phyloP scores from a whole-genome alignment of 2,329 filamentous ascomycete species.

The Alternaria sp. region DNA sequence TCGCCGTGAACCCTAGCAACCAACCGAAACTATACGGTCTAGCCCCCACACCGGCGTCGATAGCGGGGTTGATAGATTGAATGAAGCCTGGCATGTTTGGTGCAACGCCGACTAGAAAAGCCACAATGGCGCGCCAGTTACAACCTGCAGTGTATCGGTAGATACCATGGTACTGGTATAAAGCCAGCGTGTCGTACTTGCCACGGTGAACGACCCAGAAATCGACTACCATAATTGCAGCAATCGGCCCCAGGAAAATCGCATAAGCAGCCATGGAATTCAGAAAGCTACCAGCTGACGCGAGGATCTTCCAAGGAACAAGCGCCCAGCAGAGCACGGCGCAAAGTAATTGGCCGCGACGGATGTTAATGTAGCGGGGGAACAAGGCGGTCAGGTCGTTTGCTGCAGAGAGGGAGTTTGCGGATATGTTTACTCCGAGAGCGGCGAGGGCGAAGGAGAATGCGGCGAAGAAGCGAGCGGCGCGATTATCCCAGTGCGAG shows the following conservation, averaged over 20 bases:
- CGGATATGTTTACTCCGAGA: conserved; percentile 63
- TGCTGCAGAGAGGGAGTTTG: conserved; percentile 62
- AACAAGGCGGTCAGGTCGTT: conserved; percentile 64
- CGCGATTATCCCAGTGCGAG: conserved; percentile 50
- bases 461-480: conserved; percentile 54
- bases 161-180: conserved; percentile 60
- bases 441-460: conserved; percentile 59
- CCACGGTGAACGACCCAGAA: conserved; percentile 65
- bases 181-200: conserved; percentile 61
- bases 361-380: conserved; percentile 63
- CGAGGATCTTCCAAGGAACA: conserved; percentile 59
- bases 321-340: conserved; percentile 56
- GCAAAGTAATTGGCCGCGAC: conserved; percentile 58
- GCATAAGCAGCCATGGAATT: conserved; percentile 73
- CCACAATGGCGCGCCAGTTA: conserved; percentile 68
- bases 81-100: conserved; percentile 67
- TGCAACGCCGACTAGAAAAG: conserved; percentile 65
- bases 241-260: conserved; percentile 71
- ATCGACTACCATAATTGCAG: conserved; percentile 67
- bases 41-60: conserved; percentile 58
- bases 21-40: conserved; percentile 71
- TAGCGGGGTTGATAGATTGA: conserved; percentile 52
- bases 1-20: conserved; percentile 67
- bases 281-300: conserved; percentile 53
- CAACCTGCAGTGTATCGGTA: conserved; percentile 63